Percentiles rank a stretch among this genome's conserved stretches.
phyloP scores from a whole-genome alignment of 2,329 filamentous ascomycete species.

The Pseudocercospora cruenta region DNA sequence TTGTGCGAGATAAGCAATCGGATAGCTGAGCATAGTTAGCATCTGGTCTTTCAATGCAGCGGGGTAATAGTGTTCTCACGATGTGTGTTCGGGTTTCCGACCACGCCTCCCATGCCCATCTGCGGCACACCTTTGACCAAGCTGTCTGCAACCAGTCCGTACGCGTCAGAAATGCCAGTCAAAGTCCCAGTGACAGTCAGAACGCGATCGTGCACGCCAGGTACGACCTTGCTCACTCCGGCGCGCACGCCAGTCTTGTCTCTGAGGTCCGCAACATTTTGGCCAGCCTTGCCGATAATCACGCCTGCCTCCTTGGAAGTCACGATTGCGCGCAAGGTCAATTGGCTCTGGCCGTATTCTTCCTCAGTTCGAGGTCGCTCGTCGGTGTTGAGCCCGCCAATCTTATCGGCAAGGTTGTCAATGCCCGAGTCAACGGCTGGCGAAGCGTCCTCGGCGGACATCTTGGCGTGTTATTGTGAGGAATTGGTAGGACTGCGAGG shows the following conservation, averaged over 20 bases:
- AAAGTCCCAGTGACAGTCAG: constrained; percentile 91
- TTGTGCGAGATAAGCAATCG: constrained; percentile 99
- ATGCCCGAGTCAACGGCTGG: constrained; percentile 36
- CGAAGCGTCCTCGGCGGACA: constrained; percentile 38
- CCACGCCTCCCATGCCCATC: constrained; percentile 92
- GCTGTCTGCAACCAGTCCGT: constrained; percentile 88
- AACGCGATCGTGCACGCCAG: constrained; percentile 95
- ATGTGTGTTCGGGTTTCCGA: constrained; percentile 87
- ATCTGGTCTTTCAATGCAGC: constrained; percentile 24
- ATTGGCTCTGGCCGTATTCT: constrained; percentile 88
- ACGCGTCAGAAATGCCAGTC: constrained; percentile 86
- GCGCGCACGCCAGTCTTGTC: constrained; percentile 98
- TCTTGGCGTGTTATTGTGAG: constrained; percentile 18
- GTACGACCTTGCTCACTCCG: constrained; percentile 97
- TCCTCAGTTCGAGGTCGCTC: constrained; percentile 94
- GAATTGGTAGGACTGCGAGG: constrained; percentile 2
- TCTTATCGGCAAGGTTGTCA: constrained; percentile 44
- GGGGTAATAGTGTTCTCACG: constrained; percentile 65
- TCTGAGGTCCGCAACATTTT: constrained; percentile 95
- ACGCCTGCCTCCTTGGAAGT: constrained; percentile 98
- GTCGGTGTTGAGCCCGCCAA: constrained; percentile 47
- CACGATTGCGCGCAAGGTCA: constrained; percentile 95
- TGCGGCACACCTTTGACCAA: constrained; percentile 90
- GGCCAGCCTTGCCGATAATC: constrained; percentile 97
- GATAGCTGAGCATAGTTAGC: constrained; percentile 66